Percentiles rank a stretch among this genome's conserved stretches.
Conservation (phyloP, 371 early-diverging fungal species). For the Mortierella sp. region DNA sequence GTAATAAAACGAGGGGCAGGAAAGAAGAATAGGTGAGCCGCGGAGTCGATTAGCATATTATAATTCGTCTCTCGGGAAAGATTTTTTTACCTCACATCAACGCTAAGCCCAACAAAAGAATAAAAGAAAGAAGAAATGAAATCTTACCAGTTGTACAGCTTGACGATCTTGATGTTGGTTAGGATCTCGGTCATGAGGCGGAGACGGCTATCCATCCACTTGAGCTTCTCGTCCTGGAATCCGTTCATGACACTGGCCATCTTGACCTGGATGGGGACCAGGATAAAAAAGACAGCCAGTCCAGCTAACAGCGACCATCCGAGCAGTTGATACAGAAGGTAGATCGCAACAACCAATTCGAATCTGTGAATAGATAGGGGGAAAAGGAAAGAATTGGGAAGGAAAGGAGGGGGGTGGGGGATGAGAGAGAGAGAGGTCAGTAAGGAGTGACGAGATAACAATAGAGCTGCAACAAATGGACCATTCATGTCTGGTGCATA, state of each 20-base stretch:
- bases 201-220: slow-evolving; percentile 57
- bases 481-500: neutral
- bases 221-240: slow-evolving; percentile 29
- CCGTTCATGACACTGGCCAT: slow-evolving; percentile 29
- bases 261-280: slow-evolving; percentile 40
- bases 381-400: neutral
- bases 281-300: slow-evolving; percentile 27
- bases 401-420: neutral
- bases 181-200: slow-evolving; percentile 81
- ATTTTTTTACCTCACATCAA: slow-evolving; percentile 45
- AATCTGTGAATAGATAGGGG: slow-evolving; percentile 14
- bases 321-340: slow-evolving; percentile 83
- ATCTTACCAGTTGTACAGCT: slow-evolving; percentile 82
- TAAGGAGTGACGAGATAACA: neutral
- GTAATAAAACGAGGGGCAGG: neutral
- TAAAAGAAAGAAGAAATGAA: neutral
- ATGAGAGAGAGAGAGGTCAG: neutral
- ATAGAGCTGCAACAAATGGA: neutral
- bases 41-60: neutral
- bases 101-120: neutral
- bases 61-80: neutral
- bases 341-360: slow-evolving; percentile 51
- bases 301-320: slow-evolving; percentile 75
- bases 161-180: slow-evolving; percentile 93
- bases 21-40: neutral